Percentiles rank a stretch among this genome's conserved stretches.
Conservation (phyloP, 768 basidiomycete species). For the Lentinula edodes region DNA sequence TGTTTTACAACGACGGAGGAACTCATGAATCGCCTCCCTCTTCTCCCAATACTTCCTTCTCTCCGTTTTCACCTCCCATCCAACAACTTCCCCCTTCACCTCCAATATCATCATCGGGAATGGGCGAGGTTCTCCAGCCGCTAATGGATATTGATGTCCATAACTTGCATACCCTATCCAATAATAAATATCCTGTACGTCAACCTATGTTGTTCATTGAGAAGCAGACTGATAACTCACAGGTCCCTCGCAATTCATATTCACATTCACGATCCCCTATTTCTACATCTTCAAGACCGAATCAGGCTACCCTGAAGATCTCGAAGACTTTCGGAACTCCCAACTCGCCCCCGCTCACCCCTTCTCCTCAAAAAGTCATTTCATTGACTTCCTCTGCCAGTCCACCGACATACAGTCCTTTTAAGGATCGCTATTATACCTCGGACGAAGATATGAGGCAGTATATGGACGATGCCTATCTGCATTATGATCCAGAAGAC, state of each 20-base stretch:
- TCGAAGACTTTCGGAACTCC: conserved; percentile 10
- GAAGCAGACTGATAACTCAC: conserved; percentile 28
- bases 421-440: not conserved
- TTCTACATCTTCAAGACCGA: conserved; percentile 21
- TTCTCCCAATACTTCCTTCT: not conserved
- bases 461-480: conserved; percentile 22
- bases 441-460: conserved; percentile 3
- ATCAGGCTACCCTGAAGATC: conserved; percentile 17
- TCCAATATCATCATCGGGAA: not conserved
- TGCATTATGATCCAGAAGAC: conserved; percentile 28
- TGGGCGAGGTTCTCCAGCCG: not conserved
- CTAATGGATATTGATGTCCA: not conserved
- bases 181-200: conserved; percentile 1
- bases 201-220: not conserved
- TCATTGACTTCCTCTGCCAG: not conserved
- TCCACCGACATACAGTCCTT: not conserved
- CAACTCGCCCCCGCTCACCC: conserved; percentile 7
- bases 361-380: conserved; percentile 2
- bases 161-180: conserved; percentile 6
- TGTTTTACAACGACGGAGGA: conserved; percentile 1
- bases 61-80: not conserved
- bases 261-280: not conserved
- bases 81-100: not conserved
- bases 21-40: not conserved
- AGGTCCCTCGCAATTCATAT: conserved; percentile 13